These are phyloP conservation scores for Leishmania major DNA, from an alignment of 208 protist species.

Conservation along the genomic window DNA sequence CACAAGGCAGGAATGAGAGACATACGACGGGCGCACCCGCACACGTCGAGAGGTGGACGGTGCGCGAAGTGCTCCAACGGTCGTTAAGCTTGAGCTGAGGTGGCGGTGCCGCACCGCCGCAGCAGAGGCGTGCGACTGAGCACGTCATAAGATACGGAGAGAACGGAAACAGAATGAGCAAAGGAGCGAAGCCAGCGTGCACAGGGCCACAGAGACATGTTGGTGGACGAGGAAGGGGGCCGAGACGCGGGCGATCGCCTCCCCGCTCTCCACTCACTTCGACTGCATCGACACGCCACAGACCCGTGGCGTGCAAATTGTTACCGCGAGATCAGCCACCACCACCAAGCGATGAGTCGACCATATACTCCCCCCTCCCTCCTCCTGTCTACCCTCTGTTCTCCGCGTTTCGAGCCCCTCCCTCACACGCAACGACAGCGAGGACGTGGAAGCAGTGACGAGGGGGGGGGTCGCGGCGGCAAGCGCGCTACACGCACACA, in stretches of 20 bases:
- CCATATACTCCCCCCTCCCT: neutral
- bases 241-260: neutral
- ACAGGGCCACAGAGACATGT: no score
- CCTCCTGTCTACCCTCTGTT: neutral
- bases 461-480: no score
- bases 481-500: neutral
- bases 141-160: neutral
- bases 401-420: neutral
- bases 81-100: neutral
- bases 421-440: neutral
- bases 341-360: neutral
- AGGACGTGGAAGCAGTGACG: neutral
- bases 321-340: no score
- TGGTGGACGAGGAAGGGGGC: neutral
- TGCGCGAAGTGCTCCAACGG: neutral
- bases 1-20: neutral
- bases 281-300: no score
- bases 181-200: no score
- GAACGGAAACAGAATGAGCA: neutral
- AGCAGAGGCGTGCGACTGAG: neutral
- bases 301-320: no score
- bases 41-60: neutral
- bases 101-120: neutral
- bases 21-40: neutral
- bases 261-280: neutral